Evolutionary conservation across 2,329 filamentous ascomycete species (phyloP), one percentile per base, ranked within the genome.

Genomic region (Fusarium buxicola): DNA sequence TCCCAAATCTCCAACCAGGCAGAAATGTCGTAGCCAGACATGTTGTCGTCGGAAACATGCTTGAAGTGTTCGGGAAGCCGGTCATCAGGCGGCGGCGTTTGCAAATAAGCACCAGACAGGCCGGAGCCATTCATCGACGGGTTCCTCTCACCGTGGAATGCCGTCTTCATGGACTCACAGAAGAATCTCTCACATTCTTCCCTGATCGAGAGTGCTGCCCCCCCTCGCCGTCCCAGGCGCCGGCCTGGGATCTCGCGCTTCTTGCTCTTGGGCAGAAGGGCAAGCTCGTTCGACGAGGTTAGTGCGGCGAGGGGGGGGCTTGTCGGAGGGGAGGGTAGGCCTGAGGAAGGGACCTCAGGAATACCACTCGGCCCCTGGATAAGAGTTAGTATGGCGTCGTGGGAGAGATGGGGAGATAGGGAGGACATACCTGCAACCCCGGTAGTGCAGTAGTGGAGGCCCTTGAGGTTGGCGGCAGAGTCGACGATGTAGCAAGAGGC

Each of bases 111-210:
- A 94, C 87, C 89, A 88, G 91, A 88, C 86, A 90, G 89, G 87
- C 90, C 87, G 87, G 92, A 94, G 90, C 87, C 90, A 87, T 88
- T 85, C 83, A 82, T 81, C 78, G 81, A 86, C 84, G 82, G 79
- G 81, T 88, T 89, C 91, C 90, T 89, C 92, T 96, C 93, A 96
- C 92, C 94, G 86, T 90, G 91, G 88, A 97, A 97, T 84, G 92
- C 90, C 83, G 89, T 83, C 82, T 87, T 91, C 89, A 97, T 92
- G 86, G 89, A 90, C 90, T 94, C 92, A 83, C 94, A 97, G 88
- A 97, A 96, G 90, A 97, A 94, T 86, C 94, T 97, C 93, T 97
- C 94, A 97, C 94, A 96, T 92, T 97, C 93, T 93, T 91, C 93
- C 92, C 91, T 93, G 86, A 97, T 96, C 84, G 89, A 89, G 82